Evolutionary conservation across 257 asterid species (phyloP).

Genomic region (Lantana camara): DNA sequence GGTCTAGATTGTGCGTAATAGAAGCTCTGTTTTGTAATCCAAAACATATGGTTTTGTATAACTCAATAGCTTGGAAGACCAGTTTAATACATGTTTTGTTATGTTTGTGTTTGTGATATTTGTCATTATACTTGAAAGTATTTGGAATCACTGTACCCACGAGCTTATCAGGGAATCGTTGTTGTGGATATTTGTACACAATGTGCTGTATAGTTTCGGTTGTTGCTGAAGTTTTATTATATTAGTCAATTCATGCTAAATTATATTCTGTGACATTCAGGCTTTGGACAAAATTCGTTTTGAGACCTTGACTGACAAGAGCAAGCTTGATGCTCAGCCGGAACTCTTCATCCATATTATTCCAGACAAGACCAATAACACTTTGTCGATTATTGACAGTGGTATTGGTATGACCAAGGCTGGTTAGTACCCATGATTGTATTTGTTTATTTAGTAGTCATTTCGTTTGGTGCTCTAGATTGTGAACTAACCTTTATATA

Average conservation of each 20-base stretch:
- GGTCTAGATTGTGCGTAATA: no score
- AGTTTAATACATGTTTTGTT: no score
- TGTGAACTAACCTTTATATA: background rate
- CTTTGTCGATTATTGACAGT: conserved; percentile 57
- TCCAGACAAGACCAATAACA: conserved; percentile 65
- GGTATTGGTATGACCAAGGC: conserved; percentile 82
- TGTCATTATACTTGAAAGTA: no score
- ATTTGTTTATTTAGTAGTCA: background rate
- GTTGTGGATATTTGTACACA: no score
- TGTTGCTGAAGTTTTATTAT: background rate
- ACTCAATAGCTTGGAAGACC: no score
- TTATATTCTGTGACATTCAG: conserved; percentile 24
- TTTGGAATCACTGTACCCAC: no score
- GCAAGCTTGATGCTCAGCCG: conserved; percentile 67
- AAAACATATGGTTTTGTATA: no score
- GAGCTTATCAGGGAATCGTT: no score
- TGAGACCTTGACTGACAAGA: conserved; percentile 68
- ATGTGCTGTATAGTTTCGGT: background rate
- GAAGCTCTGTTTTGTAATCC: no score
- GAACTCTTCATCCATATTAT: conserved; percentile 61
- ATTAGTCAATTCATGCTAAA: no score
- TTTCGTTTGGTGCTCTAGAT: background rate
- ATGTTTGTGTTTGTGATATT: no score
- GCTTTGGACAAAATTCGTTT: conserved; percentile 69
- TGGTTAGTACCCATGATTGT: conserved; percentile 37